phyloP scores from a whole-genome alignment of 768 basidiomycete species.

The Leccinum broughii region DNA sequence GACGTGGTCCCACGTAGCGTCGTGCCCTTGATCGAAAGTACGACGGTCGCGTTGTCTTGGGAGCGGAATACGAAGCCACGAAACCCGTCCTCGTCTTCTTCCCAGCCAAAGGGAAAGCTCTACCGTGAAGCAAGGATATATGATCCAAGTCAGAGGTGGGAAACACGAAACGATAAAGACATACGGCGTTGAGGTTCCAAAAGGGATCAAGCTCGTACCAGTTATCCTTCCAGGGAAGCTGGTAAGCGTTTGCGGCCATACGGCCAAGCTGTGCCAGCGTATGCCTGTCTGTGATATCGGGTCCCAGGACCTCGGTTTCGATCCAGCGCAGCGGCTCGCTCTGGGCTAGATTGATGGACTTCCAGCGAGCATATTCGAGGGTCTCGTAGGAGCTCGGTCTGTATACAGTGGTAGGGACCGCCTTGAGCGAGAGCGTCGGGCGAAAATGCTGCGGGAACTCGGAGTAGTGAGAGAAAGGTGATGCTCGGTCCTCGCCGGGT shows the following conservation, averaged over 20 bases:
- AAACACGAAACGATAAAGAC: slow-evolving; percentile 16
- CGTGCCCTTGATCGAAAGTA: slow-evolving; percentile 91
- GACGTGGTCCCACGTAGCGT: slow-evolving; percentile 84
- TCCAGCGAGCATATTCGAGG: slow-evolving; percentile 51
- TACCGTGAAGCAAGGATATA: slow-evolving; percentile 25
- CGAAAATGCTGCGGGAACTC: slow-evolving; percentile 5
- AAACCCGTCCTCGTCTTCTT: slow-evolving; percentile 68
- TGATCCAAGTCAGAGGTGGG: not conserved
- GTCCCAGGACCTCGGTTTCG: slow-evolving; percentile 60
- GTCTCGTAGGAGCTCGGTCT: slow-evolving; percentile 54
- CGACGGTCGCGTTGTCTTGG: slow-evolving; percentile 74
- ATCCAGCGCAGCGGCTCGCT: slow-evolving; percentile 69
- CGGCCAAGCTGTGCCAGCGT: slow-evolving; percentile 81
- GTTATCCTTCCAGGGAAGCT: slow-evolving; percentile 60
- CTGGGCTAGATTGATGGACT: slow-evolving; percentile 50
- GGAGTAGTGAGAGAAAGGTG: slow-evolving; percentile 7
- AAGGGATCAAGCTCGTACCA: slow-evolving; percentile 81
- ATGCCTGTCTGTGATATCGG: slow-evolving; percentile 76
- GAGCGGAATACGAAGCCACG: slow-evolving; percentile 88
- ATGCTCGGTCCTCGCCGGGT: slow-evolving; percentile 3
- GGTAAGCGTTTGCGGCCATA: slow-evolving; percentile 91
- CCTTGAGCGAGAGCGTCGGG: slow-evolving; percentile 37
- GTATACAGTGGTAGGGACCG: slow-evolving; percentile 53
- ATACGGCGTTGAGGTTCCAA: slow-evolving; percentile 61
- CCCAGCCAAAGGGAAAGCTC: slow-evolving; percentile 85